phyloP scores from a whole-genome alignment of 306 rosid species.

The Malus orientalis region DNA sequence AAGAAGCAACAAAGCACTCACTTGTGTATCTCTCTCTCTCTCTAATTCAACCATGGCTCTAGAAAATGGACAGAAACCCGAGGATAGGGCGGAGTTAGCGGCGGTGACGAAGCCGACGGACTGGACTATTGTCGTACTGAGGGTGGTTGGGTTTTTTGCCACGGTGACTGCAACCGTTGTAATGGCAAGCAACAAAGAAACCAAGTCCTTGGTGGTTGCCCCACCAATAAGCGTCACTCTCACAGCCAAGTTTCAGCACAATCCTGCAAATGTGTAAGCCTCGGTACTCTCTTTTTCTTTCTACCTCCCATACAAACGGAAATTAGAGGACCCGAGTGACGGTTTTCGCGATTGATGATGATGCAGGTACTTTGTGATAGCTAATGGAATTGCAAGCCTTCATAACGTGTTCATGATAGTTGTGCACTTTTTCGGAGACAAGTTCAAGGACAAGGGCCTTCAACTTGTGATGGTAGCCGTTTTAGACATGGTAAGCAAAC shows the following conservation, averaged over 20 bases:
- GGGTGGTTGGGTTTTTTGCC: constrained; percentile 54
- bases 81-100: constrained; percentile 1
- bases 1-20: constrained; percentile 10
- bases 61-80: constrained; percentile 32
- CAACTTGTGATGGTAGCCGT: constrained; percentile 59
- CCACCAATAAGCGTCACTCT: constrained; percentile 37
- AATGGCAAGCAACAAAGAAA: constrained; percentile 73
- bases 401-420: constrained; percentile 69
- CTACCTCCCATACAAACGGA: not conserved
- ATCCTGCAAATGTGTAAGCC: constrained; percentile 83
- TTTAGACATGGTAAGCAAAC: constrained; percentile 59
- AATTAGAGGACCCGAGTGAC: not conserved
- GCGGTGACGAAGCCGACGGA: constrained; percentile 13
- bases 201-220: constrained; percentile 58
- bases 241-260: constrained; percentile 60
- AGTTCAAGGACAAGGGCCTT: constrained; percentile 48
- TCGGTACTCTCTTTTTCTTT: not conserved
- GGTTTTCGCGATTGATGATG: not conserved
- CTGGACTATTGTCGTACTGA: constrained; percentile 41
- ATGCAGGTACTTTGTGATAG: constrained; percentile 78
- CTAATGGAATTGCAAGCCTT: constrained; percentile 59
- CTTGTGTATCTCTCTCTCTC: not conserved
- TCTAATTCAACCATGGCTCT: constrained; percentile 23
- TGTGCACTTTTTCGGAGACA: constrained; percentile 40
- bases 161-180: constrained; percentile 68